phyloP scores from a whole-genome alignment of 345 rosid genomes.

The Eucalyptus lansdowneana region DNA sequence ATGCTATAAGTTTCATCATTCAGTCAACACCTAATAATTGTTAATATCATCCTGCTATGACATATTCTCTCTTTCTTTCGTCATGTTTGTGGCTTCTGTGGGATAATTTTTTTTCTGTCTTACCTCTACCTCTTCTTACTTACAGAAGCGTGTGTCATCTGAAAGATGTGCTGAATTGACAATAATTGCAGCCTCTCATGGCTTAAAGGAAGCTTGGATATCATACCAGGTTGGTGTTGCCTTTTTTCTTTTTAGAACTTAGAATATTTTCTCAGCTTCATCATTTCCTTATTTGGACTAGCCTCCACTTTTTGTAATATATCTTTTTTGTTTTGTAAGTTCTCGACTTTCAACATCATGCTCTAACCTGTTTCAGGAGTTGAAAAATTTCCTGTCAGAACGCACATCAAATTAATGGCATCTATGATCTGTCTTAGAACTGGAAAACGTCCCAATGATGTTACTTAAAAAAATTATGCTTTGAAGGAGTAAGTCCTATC shows the following conservation, averaged over 20 bases:
- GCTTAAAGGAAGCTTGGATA: slow-evolving; percentile 93
- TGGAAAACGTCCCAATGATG: background rate
- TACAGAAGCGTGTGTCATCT: slow-evolving; percentile 73
- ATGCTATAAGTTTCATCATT: background rate
- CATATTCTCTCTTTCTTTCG: background rate
- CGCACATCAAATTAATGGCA: background rate
- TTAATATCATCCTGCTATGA: background rate
- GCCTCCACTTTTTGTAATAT: background rate
- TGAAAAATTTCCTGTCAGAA: background rate
- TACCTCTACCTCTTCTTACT: background rate
- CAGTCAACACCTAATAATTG: background rate
- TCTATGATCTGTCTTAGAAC: background rate
- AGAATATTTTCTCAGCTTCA: background rate
- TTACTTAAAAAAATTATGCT: background rate
- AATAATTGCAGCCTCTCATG: slow-evolving; percentile 69
- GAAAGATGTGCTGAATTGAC: slow-evolving; percentile 81
- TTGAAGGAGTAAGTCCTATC: background rate
- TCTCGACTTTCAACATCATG: background rate
- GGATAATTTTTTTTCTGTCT: background rate
- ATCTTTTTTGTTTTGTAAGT: background rate
- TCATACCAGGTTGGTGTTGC: slow-evolving; percentile 60
- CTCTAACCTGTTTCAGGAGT: background rate
- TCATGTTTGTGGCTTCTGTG: background rate
- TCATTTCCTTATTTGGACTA: background rate
- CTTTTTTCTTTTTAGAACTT: background rate